phyloP scores from a whole-genome alignment of 106 monocot species.

The Acorus calamus region DNA sequence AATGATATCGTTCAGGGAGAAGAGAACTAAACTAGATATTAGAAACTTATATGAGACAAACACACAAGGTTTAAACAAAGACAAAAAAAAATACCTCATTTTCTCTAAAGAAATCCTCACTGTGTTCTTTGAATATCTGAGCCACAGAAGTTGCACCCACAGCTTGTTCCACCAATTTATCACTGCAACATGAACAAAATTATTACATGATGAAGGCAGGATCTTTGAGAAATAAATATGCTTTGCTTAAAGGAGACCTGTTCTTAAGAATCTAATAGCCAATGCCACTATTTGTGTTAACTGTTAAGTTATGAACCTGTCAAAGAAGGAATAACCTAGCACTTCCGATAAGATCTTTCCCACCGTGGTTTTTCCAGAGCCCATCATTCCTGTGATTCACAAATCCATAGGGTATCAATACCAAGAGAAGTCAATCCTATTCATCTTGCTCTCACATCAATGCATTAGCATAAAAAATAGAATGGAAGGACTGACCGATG shows the following conservation, averaged over 20 bases:
- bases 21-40: not conserved
- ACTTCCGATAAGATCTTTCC: slow-evolving; percentile 85
- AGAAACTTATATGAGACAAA: not conserved
- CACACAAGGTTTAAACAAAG: not conserved
- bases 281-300: too few species aligned
- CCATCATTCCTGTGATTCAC: slow-evolving; percentile 78
- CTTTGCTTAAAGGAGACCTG: too few species aligned
- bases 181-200: slow-evolving; percentile 27
- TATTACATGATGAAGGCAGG: too few species aligned
- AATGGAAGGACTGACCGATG: too few species aligned
- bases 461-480: too few species aligned
- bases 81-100: slow-evolving; percentile 46
- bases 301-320: slow-evolving; percentile 36
- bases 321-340: slow-evolving; percentile 85
- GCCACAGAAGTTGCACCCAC: slow-evolving; percentile 82
- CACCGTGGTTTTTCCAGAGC: slow-evolving; percentile 88
- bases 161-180: slow-evolving; percentile 76
- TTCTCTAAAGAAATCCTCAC: slow-evolving; percentile 88
- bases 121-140: slow-evolving; percentile 69
- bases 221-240: too few species aligned
- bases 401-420: too few species aligned
- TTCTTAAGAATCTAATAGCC: too few species aligned
- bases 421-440: too few species aligned
- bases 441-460: too few species aligned
- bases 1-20: too few species aligned